Evolutionary conservation across 2,329 filamentous ascomycete genomes (phyloP), one percentile per base, ranked within the genome.

Genomic region (Colletotrichum plurivorum): DNA sequence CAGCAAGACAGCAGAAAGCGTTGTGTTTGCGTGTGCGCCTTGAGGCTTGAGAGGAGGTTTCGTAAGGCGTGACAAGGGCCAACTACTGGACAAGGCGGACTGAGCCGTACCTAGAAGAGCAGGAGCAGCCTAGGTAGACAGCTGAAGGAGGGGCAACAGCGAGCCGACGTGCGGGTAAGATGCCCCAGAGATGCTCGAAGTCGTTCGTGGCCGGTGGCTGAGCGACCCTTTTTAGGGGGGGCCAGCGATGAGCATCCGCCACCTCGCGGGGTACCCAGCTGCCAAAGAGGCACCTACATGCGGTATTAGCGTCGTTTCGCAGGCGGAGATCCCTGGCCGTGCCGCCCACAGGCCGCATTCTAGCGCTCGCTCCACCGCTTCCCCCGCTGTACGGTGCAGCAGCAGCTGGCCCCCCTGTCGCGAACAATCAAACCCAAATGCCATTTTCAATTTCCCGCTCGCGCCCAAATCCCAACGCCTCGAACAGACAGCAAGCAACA

Each of bases 31-130:
- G 39, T 68, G 49, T 65, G 54, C 41, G 61, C 54, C 65, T 65
- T 18, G 53, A 7, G 25, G 48, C 31, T 36, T 36, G 31, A 36
- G 31, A 16, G 15, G 45, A 48, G 49, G 45, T 10, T 36, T 36
- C 31, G 31, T 36, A 36, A 31, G 31, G 31, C 31, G 45, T 25
- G 48, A 66, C 61, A 55, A 25, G 66, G 67, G 55, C 67, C 67
- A 67, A 45, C 51, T 56, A 43, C 55, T 66, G 62, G 39, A 67
- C 67, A 69, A 69, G 67, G 67, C 67, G 67, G 51, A 67, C 49
- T 69, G 41, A 10, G 5, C 12, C 18, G 16, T 9, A 48, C 16
- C 8, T 18, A 18, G 13, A 2, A 5, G 18, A 16, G 18, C 18
- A 6, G 10, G 9, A 16, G 7, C 27, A 31, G 27, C 27, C 27